These are phyloP conservation scores for Nemania serpens DNA, from an alignment of 2,329 filamentous ascomycete species.

Conservation along the genomic window DNA sequence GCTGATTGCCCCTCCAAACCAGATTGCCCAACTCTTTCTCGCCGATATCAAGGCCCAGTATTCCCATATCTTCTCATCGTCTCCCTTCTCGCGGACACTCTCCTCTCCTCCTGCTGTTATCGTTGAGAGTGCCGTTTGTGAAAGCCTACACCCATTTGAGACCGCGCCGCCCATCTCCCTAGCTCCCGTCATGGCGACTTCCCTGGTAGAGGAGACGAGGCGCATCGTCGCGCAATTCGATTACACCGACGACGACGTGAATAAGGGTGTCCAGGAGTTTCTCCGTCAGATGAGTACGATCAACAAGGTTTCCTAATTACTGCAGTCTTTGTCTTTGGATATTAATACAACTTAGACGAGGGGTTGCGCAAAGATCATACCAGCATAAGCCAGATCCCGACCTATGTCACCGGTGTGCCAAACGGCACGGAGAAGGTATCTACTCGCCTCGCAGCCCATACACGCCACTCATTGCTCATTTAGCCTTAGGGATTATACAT, in stretches of 20 bases:
- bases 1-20: slow-evolving; percentile 35
- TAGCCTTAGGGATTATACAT: slow-evolving; percentile 82
- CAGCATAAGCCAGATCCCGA: slow-evolving; percentile 92
- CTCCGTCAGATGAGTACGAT: slow-evolving; percentile 76
- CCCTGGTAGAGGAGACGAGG: slow-evolving; percentile 72
- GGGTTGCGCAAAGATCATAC: slow-evolving; percentile 78
- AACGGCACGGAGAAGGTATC: slow-evolving; percentile 95
- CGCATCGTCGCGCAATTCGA: slow-evolving; percentile 85
- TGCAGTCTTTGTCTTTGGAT: slow-evolving; percentile 24
- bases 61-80: slow-evolving; percentile 42
- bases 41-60: slow-evolving; percentile 54
- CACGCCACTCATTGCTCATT: slow-evolving; percentile 15
- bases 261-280: slow-evolving; percentile 82
- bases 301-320: background rate
- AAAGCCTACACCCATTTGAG: slow-evolving; percentile 59
- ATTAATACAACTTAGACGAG: slow-evolving; percentile 62
- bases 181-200: slow-evolving; percentile 59
- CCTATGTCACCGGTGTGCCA: slow-evolving; percentile 92
- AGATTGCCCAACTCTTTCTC: slow-evolving; percentile 60
- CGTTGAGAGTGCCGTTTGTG: slow-evolving; percentile 55
- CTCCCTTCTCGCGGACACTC: slow-evolving; percentile 42
- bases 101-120: slow-evolving; percentile 51
- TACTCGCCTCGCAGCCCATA: slow-evolving; percentile 4
- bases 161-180: slow-evolving; percentile 58
- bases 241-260: slow-evolving; percentile 76